These are phyloP conservation scores for Ophiostoma sp. DNA, from an alignment of 2,329 filamentous ascomycete genomes.

Conservation along the genomic window DNA sequence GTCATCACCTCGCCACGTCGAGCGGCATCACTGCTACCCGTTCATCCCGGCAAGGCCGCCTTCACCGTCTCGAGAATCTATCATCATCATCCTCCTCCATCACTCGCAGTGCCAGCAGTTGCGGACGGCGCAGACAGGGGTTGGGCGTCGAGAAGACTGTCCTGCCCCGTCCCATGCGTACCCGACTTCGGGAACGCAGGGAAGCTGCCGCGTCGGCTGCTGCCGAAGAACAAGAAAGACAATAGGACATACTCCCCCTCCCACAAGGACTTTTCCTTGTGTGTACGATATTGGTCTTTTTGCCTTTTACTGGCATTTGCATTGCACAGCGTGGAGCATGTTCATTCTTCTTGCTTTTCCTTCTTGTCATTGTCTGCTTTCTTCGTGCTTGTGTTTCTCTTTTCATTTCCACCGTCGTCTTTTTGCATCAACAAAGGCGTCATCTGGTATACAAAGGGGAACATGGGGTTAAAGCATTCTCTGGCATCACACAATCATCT, in stretches of 20 bases:
- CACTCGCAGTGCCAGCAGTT: constrained; percentile 40
- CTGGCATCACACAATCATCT: background rate
- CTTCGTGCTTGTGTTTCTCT: background rate
- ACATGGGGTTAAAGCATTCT: background rate
- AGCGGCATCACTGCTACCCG: background rate
- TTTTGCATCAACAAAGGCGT: background rate
- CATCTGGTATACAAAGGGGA: background rate
- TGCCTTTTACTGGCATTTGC: background rate
- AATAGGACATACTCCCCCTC: background rate
- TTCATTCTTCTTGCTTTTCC: background rate
- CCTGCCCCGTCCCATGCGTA: constrained; percentile 22
- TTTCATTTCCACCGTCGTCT: constrained; percentile 3
- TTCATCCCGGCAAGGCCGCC: background rate
- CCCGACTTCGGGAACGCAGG: constrained; percentile 36
- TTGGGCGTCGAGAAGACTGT: constrained; percentile 31
- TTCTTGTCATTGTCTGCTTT: background rate
- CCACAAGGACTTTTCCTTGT: background rate
- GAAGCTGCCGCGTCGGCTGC: constrained; percentile 40
- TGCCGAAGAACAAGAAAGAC: constrained; percentile 1
- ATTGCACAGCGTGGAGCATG: constrained; percentile 8
- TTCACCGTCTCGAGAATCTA: background rate
- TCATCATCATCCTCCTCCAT: constrained; percentile 14
- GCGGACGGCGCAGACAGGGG: constrained; percentile 36
- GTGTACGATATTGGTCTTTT: constrained; percentile 8
- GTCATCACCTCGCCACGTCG: background rate